Evolutionary conservation across 139 green algal species (phyloP).

Genomic region (Micromonas pusilla): DNA sequence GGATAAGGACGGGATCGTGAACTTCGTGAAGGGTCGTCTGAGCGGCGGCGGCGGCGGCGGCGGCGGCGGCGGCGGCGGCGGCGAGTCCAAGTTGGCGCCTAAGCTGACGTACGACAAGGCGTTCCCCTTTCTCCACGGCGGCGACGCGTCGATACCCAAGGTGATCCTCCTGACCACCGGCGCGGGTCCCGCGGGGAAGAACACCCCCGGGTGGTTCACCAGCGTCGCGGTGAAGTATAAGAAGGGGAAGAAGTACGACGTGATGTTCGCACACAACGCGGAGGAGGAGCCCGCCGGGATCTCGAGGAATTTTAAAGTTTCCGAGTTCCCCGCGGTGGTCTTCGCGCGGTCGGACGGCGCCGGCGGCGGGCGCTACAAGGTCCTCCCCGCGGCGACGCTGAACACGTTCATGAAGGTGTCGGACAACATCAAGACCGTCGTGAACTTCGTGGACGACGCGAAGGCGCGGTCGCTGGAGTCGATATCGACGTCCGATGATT

Average conservation of each 20-base stretch:
- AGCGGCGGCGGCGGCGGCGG: not conserved
- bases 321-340: not conserved
- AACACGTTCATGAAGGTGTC: too few species aligned
- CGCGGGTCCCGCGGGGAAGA: not conserved
- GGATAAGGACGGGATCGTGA: not conserved
- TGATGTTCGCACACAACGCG: not conserved
- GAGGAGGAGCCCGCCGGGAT: not conserved
- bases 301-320: not conserved
- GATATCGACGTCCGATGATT: not conserved
- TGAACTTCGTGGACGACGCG: not conserved
- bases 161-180: not conserved
- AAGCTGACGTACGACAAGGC: not conserved
- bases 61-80: not conserved
- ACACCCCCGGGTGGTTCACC: not conserved
- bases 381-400: too few species aligned
- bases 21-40: not conserved
- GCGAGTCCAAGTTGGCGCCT: not conserved
- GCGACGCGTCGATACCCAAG: not conserved
- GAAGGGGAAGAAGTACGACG: not conserved
- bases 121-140: not conserved
- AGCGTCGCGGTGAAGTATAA: conserved; percentile 3
- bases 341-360: too few species aligned
- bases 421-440: not conserved
- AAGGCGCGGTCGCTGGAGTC: not conserved
- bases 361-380: too few species aligned